These are phyloP conservation scores for Pseudozyma pruni DNA, from an alignment of 1,284 basidiomycete genomes.

Conservation along the genomic window DNA sequence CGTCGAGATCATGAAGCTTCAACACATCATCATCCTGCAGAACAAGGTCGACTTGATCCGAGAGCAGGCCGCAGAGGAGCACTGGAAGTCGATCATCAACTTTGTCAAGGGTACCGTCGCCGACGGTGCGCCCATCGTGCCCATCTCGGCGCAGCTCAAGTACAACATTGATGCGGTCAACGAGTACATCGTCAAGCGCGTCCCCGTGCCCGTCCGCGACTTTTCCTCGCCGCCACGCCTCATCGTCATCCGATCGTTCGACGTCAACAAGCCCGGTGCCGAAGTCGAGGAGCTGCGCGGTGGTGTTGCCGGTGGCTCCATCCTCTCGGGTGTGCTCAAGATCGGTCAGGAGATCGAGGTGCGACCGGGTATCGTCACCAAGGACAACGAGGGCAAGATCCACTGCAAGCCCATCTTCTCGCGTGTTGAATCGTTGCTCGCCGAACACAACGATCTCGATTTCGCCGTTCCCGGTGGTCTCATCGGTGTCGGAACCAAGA, in stretches of 20 bases:
- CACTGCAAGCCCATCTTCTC: conserved; percentile 93
- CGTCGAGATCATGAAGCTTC: conserved; percentile 98
- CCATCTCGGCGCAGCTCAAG: conserved; percentile 96
- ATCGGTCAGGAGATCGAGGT: conserved; percentile 97
- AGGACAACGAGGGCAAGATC: conserved; percentile 89
- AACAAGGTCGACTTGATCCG: conserved; percentile 68
- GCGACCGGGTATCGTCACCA: conserved; percentile 94
- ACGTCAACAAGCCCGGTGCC: conserved; percentile 98
- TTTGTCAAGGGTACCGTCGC: conserved; percentile 80
- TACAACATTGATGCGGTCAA: conserved; percentile 99
- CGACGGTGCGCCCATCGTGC: conserved; percentile 94
- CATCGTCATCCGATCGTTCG: conserved; percentile 99
- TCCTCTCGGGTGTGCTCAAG: conserved; percentile 88
- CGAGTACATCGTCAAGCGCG: conserved; percentile 96
- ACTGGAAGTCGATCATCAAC: conserved; percentile 65
- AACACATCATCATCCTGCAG: conserved; percentile 97
- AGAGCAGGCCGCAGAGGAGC: conserved; percentile 65
- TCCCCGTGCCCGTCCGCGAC: conserved; percentile 92
- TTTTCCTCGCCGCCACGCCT: conserved; percentile 90
- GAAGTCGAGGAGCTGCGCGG: conserved; percentile 97
- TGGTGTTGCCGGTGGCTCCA: conserved; percentile 96
- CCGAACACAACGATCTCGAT: conserved; percentile 91
- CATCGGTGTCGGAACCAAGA: conserved; percentile 96
- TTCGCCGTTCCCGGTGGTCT: conserved; percentile 97
- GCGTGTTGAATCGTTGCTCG: conserved; percentile 87